phyloP scores from a whole-genome alignment of 805 yeast species.

The Myxozyma lipomycoides region DNA sequence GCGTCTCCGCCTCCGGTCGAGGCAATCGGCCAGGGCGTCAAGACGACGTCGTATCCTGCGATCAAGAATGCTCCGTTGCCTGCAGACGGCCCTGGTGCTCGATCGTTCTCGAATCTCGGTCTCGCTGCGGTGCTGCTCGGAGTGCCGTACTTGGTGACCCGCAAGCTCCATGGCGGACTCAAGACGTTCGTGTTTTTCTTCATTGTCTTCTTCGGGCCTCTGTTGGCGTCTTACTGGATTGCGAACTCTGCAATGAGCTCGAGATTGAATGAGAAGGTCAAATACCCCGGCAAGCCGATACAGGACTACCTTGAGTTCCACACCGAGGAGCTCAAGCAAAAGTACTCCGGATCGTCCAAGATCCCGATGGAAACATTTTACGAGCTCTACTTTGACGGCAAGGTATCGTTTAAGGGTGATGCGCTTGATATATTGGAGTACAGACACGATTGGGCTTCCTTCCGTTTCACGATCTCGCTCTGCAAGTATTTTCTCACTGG shows the following conservation, averaged over 20 bases:
- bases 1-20: constrained; percentile 43
- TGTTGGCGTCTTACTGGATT: constrained; percentile 81
- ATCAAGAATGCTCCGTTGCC: constrained; percentile 84
- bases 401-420: constrained; percentile 85
- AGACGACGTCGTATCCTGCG: constrained; percentile 57
- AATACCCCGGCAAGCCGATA: constrained; percentile 71
- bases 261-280: constrained; percentile 70
- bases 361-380: constrained; percentile 92
- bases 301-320: constrained; percentile 79
- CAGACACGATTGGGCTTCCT: constrained; percentile 88
- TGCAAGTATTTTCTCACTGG: constrained; percentile 80
- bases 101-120: constrained; percentile 62
- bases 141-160: constrained; percentile 60
- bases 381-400: constrained; percentile 76
- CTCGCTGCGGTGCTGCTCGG: constrained; percentile 49
- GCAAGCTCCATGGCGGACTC: constrained; percentile 62
- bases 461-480: constrained; percentile 69
- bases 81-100: constrained; percentile 87
- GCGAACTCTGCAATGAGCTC: constrained; percentile 72
- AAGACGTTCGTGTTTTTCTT: constrained; percentile 61
- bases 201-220: constrained; percentile 57
- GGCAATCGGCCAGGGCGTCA: constrained; percentile 46
- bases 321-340: constrained; percentile 60
- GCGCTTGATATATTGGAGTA: constrained; percentile 76
- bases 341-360: constrained; percentile 68